Conservation (phyloP, 2,329 filamentous ascomycete genomes). For the Bisporella sp. region DNA sequence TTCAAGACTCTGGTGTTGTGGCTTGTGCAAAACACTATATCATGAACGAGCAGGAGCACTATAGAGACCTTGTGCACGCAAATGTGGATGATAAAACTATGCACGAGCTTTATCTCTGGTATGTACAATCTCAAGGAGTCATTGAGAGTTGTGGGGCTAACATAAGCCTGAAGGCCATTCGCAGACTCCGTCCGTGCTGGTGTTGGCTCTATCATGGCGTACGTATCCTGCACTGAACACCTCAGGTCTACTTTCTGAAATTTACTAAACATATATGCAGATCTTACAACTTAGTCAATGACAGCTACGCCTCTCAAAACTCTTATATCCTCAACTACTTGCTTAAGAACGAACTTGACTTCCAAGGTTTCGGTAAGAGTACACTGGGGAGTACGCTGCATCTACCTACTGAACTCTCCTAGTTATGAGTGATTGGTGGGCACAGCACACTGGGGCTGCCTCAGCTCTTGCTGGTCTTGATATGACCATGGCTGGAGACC, state of each 20-base stretch:
- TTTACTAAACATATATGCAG: neutral
- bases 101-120: slow-evolving; percentile 73
- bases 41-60: slow-evolving; percentile 46
- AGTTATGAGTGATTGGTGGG: slow-evolving; percentile 16
- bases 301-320: slow-evolving; percentile 30
- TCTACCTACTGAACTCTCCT: neutral
- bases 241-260: too few relatives aligned
- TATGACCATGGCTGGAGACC: slow-evolving; percentile 47
- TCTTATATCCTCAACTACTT: slow-evolving; percentile 23
- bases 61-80: slow-evolving; percentile 16
- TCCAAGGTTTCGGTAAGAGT: slow-evolving; percentile 14
- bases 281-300: slow-evolving; percentile 30
- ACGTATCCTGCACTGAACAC: too few relatives aligned
- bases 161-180: slow-evolving; percentile 45
- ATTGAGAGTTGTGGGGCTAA: neutral
- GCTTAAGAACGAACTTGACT: slow-evolving; percentile 25
- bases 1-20: slow-evolving; percentile 28
- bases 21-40: slow-evolving; percentile 34
- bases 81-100: slow-evolving; percentile 58
- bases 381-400: neutral
- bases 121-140: neutral
- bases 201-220: slow-evolving; percentile 11
- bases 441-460: slow-evolving; percentile 16
- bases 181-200: slow-evolving; percentile 63
- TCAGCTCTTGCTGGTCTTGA: slow-evolving; percentile 31